Evolutionary conservation across 2,329 filamentous ascomycete genomes (phyloP).

Genomic region (Colletotrichum sp.): DNA sequence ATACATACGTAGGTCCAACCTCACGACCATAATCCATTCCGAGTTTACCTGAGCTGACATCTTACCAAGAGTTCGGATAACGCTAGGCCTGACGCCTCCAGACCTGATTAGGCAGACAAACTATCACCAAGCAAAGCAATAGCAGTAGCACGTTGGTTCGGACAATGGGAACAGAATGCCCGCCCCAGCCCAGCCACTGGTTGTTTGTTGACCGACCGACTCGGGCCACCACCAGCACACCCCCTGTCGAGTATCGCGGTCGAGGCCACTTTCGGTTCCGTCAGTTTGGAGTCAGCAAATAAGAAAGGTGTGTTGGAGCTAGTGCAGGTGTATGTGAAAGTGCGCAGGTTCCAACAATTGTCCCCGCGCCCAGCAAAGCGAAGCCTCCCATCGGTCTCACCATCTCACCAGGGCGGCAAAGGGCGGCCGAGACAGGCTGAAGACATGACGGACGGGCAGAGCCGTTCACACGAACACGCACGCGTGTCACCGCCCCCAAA

Average conservation of each 20-base stretch:
- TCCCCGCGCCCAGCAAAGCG: neutral
- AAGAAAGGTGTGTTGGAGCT: neutral
- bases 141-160: neutral
- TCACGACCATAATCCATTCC: neutral
- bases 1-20: neutral
- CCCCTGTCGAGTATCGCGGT: neutral
- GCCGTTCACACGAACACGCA: constrained; percentile 3
- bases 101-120: neutral
- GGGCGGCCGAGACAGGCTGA: neutral
- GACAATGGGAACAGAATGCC: neutral
- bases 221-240: neutral
- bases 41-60: neutral
- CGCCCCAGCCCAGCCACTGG: neutral
- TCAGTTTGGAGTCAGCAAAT: constrained; percentile 5
- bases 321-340: neutral
- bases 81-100: neutral
- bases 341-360: neutral
- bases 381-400: neutral
- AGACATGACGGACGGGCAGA: constrained; percentile 1
- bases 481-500: neutral
- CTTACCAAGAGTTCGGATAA: neutral
- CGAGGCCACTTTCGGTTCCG: neutral
- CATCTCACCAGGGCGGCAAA: constrained; percentile 18
- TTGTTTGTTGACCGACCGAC: neutral
- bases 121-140: neutral